Conservation (phyloP, 352 stramenopile species). For the Phytophthora vignae region DNA sequence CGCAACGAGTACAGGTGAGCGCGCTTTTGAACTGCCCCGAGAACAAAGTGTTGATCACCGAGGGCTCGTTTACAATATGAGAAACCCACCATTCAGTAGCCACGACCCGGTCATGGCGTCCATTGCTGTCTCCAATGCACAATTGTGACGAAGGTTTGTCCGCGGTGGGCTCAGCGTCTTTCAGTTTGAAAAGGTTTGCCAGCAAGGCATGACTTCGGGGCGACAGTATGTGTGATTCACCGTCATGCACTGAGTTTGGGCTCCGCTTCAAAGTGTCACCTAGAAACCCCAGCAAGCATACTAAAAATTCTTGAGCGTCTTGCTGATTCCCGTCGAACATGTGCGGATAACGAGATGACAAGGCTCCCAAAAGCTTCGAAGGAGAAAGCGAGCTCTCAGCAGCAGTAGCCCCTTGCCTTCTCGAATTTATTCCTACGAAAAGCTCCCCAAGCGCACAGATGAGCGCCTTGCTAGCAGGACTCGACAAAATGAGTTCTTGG, state of each 20-base stretch:
- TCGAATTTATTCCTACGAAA: conserved; percentile 52
- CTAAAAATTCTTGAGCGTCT: conserved; percentile 96
- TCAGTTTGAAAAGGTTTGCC: conserved; percentile 26
- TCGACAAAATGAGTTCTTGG: neutral
- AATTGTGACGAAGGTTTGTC: neutral
- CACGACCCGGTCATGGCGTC: conserved; percentile 92
- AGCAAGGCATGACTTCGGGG: conserved; percentile 42
- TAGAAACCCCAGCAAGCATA: conserved; percentile 92
- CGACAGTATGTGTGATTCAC: conserved; percentile 60
- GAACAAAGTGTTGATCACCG: conserved; percentile 96
- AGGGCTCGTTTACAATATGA: conserved; percentile 95
- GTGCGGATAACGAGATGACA: conserved; percentile 83
- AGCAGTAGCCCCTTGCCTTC: neutral
- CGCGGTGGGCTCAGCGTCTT: neutral
- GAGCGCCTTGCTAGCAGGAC: conserved; percentile 43
- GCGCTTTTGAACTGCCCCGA: conserved; percentile 97
- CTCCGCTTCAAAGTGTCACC: conserved; percentile 93
- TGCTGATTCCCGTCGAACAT: conserved; percentile 95
- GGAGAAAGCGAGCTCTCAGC: conserved; percentile 40
- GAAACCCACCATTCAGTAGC: conserved; percentile 98
- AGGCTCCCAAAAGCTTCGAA: conserved; percentile 71
- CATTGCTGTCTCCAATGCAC: conserved; percentile 91
- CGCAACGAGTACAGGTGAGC: conserved; percentile 91
- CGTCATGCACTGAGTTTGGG: conserved; percentile 26
- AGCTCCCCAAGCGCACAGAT: conserved; percentile 84